These are phyloP conservation scores for Auricularia cornea DNA, from an alignment of 768 basidiomycete genomes.

Conservation along the genomic window DNA sequence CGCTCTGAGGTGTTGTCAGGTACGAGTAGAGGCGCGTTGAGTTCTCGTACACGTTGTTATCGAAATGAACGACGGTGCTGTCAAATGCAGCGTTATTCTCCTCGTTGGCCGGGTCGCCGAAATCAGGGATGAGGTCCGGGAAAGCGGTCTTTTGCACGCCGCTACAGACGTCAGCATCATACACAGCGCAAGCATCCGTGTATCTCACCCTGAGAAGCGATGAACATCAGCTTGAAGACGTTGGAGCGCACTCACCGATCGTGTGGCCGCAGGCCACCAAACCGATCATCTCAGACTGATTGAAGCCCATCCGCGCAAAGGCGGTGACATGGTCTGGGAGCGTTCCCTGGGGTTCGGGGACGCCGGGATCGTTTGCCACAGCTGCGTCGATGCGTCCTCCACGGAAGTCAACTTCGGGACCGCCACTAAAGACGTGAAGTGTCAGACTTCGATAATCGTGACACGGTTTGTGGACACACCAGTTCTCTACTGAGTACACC, in stretches of 20 bases:
- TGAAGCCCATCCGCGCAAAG: slow-evolving; percentile 38
- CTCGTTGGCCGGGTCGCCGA: slow-evolving; percentile 1
- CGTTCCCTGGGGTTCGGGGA: slow-evolving; percentile 33
- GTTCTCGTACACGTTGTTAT: slow-evolving; percentile 6
- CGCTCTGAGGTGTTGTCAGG: slow-evolving; percentile 23
- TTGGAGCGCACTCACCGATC: slow-evolving; percentile 22
- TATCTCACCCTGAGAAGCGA: not conserved
- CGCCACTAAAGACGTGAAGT: slow-evolving; percentile 35
- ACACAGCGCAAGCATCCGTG: too few relatives aligned
- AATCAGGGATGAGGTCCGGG: slow-evolving; percentile 29
- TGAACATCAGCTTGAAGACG: not conserved
- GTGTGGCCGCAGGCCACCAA: slow-evolving; percentile 47
- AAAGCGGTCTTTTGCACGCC: slow-evolving; percentile 38
- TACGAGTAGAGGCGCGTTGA: slow-evolving; percentile 28
- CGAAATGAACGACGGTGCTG: slow-evolving; percentile 1
- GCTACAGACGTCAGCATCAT: not conserved
- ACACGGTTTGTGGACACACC: not conserved
- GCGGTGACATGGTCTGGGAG: slow-evolving; percentile 31
- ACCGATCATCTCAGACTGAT: slow-evolving; percentile 39
- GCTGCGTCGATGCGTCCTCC: slow-evolving; percentile 37
- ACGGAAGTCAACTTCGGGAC: slow-evolving; percentile 35
- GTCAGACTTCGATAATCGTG: not conserved
- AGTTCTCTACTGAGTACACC: slow-evolving; percentile 6
- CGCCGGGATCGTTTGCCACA: slow-evolving; percentile 30
- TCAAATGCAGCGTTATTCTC: slow-evolving; percentile 1